Conservation (phyloP, 2,329 filamentous ascomycete genomes). For the Curvularia sp. region DNA sequence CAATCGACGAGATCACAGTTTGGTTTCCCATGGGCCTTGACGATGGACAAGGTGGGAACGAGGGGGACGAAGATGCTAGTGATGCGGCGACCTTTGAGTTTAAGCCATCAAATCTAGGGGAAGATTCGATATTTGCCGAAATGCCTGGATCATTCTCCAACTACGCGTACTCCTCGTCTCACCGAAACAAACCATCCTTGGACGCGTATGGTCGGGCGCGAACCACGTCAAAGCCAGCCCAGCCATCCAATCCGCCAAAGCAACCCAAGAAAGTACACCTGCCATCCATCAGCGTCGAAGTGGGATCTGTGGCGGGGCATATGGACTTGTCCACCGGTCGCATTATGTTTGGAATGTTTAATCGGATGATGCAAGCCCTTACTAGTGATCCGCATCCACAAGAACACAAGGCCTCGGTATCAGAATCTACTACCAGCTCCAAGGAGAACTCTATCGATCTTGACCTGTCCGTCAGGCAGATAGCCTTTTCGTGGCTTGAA, state of each 20-base stretch:
- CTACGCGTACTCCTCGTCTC: slow-evolving; percentile 54
- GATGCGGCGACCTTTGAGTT: slow-evolving; percentile 34
- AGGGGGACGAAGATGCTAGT: slow-evolving; percentile 14
- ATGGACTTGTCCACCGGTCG: slow-evolving; percentile 48
- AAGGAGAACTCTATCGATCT: slow-evolving; percentile 17
- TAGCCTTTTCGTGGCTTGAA: slow-evolving; percentile 46
- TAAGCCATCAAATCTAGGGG: slow-evolving; percentile 39
- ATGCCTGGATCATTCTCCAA: slow-evolving; percentile 59
- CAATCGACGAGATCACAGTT: slow-evolving; percentile 49
- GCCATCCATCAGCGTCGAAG: slow-evolving; percentile 37
- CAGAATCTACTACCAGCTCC: slow-evolving; percentile 2
- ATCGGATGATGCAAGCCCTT: slow-evolving; percentile 33
- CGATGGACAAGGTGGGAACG: slow-evolving; percentile 14
- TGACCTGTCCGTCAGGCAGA: slow-evolving; percentile 36
- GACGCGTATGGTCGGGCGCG: slow-evolving; percentile 34
- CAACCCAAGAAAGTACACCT: slow-evolving; percentile 19
- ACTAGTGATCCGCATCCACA: slow-evolving; percentile 13
- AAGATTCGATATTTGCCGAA: slow-evolving; percentile 50
- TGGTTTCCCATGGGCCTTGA: slow-evolving; percentile 48
- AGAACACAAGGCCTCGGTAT: background rate
- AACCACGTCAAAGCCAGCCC: slow-evolving; percentile 15
- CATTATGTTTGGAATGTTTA: slow-evolving; percentile 45
- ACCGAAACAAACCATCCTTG: slow-evolving; percentile 35
- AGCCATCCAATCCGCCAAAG: slow-evolving; percentile 9
- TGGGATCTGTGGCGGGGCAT: slow-evolving; percentile 46